Percentiles rank a stretch among this genome's conserved stretches.
These are phyloP conservation scores for Mimosa bimucronata DNA, from an alignment of 306 rosid species.

Conservation along the genomic window DNA sequence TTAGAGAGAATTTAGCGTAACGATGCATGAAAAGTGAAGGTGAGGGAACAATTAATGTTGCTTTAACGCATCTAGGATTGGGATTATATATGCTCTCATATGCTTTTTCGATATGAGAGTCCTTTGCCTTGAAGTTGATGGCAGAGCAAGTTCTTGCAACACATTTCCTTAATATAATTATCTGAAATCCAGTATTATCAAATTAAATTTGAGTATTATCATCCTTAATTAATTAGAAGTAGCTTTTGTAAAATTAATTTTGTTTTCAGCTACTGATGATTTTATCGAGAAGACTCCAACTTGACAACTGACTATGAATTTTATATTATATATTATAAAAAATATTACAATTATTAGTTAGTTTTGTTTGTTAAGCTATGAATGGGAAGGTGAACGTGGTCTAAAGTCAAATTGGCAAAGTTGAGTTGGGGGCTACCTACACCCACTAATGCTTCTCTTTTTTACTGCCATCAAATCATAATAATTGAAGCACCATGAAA, in stretches of 20 bases:
- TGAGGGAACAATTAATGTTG: slow-evolving; percentile 59
- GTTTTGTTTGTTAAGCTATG: background rate
- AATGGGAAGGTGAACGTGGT: slow-evolving; percentile 18
- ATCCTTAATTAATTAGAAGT: too few relatives aligned
- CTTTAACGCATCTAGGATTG: slow-evolving; percentile 67
- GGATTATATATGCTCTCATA: background rate
- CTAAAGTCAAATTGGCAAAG: slow-evolving; percentile 47
- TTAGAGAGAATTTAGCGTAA: slow-evolving; percentile 96
- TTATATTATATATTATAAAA: too few relatives aligned
- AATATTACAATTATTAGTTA: background rate
- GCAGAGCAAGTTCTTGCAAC: background rate
- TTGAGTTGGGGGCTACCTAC: slow-evolving; percentile 41
- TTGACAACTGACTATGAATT: background rate
- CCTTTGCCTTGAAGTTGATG: background rate
- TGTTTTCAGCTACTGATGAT: background rate
- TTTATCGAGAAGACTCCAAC: background rate
- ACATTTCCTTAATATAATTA: background rate
- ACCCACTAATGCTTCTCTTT: slow-evolving; percentile 48
- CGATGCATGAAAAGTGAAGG: slow-evolving; percentile 68
- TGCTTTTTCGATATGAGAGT: slow-evolving; percentile 19
- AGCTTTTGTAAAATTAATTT: background rate
- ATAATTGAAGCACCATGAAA: slow-evolving; percentile 26
- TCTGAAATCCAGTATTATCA: background rate
- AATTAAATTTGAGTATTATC: background rate
- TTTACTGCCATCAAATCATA: slow-evolving; percentile 31